Percentiles rank a stretch among this genome's conserved stretches.
Evolutionary conservation across 83 land plant species (phyloP).

Genomic region (Thuja plicata): DNA sequence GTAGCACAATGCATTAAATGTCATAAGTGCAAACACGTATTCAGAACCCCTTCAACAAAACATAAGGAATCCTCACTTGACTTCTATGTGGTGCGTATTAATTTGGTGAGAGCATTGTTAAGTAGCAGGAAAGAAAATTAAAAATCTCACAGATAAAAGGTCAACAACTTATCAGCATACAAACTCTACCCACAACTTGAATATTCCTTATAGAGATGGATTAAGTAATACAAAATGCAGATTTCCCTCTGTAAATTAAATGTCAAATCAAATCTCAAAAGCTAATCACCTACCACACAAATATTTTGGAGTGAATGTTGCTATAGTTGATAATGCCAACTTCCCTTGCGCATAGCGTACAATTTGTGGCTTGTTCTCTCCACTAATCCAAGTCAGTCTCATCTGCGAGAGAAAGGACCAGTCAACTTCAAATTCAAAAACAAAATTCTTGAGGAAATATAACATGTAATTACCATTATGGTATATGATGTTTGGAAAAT

Average conservation of each 20-base stretch:
- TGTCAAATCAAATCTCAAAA: background rate
- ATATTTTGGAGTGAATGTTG: conserved; percentile 32
- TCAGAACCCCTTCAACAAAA: too few species aligned
- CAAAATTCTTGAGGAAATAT: background rate
- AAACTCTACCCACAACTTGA: background rate
- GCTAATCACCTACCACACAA: conserved; percentile 28
- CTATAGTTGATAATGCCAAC: conserved; percentile 21
- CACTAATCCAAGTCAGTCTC: conserved; percentile 50
- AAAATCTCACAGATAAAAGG: too few species aligned
- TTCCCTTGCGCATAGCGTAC: conserved; percentile 27
- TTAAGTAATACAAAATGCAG: background rate
- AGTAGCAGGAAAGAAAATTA: too few species aligned
- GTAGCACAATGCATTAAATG: too few species aligned
- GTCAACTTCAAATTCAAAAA: background rate
- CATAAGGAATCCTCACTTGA: too few species aligned
- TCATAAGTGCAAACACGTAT: too few species aligned
- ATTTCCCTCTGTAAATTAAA: background rate
- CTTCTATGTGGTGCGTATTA: too few species aligned
- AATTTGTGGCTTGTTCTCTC: conserved; percentile 17
- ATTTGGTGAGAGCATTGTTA: too few species aligned
- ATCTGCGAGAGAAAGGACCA: conserved; percentile 24
- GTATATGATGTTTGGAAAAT: background rate
- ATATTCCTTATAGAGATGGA: background rate
- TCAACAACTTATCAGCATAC: too few species aligned
- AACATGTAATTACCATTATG: background rate